A percentile compares a stretch with the other conserved stretches of the same genome.
Conservation (phyloP, 352 stramenopile genomes). For the Peronospora destructor region DNA sequence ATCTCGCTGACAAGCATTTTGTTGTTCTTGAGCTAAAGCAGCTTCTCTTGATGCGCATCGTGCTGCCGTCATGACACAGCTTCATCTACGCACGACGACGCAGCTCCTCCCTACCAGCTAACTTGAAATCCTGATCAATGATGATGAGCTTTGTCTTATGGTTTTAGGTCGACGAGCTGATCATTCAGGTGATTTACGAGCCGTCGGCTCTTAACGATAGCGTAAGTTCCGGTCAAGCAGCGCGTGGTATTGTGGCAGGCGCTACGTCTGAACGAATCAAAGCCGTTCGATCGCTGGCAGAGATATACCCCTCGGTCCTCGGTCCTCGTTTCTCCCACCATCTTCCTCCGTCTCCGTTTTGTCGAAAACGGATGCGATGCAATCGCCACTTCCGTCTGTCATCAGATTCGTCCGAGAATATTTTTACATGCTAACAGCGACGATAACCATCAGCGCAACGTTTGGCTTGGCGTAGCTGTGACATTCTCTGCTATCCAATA, state of each 20-base stretch:
- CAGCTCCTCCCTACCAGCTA: constrained; percentile 83
- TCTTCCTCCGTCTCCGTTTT: constrained; percentile 9
- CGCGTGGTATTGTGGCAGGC: too few species aligned
- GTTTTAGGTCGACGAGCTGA: constrained; percentile 83
- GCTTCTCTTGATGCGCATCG: constrained; percentile 72
- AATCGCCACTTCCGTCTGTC: neutral
- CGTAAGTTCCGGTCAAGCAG: constrained; percentile 85
- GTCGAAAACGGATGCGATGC: constrained; percentile 12
- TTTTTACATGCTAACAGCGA: constrained; percentile 10
- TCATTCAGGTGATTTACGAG: constrained; percentile 76
- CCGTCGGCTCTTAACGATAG: constrained; percentile 78
- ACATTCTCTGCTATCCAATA: constrained; percentile 31
- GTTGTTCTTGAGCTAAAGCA: constrained; percentile 86
- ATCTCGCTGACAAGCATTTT: constrained; percentile 84
- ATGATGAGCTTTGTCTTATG: constrained; percentile 88
- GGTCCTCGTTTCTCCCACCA: constrained; percentile 35
- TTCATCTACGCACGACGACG: constrained; percentile 85
- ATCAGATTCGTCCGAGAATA: constrained; percentile 19
- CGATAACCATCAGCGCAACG: constrained; percentile 9
- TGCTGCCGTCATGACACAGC: constrained; percentile 75
- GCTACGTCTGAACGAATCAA: too few species aligned
- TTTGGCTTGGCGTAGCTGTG: constrained; percentile 6
- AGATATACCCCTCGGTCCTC: constrained; percentile 36
- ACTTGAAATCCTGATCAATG: constrained; percentile 89
- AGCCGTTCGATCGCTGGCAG: constrained; percentile 48